Evolutionary conservation across 2,329 filamentous ascomycete genomes (phyloP), one percentile per base, ranked within the genome.

Genomic region (Phoma sp.): DNA sequence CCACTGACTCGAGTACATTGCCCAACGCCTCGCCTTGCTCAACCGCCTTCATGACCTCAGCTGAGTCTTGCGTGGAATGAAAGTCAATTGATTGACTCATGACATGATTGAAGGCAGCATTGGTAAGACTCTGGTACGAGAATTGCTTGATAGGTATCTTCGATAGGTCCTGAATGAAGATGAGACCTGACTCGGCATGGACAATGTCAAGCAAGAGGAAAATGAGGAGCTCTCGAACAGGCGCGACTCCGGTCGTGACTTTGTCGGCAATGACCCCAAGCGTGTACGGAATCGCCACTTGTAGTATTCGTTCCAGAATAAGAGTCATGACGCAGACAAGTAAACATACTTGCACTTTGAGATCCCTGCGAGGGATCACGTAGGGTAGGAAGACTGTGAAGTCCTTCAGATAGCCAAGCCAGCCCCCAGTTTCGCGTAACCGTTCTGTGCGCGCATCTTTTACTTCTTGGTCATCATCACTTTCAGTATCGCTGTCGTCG

Each of bases 301-400:
- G 89, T 38, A 95, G 77, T 5, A 84, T 83, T 61, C 92, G 91
- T 47, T 86, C 83, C 32, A 80, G 76, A n/a, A 91, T 71, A 6
- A 93, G 77, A 60, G 88, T 89, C 3, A 89, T 39, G 1, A 82
- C 82, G 42, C 93, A 86, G 4, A 89, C 80, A 7, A 83, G 75
- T 18, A 89, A 83, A 47, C 87, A 86, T 18, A 89, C 68, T 65
- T 93, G 90, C 7, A 93, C 80, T 11, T 76, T 71, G 26, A 78
- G 79, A 63, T 88, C 83, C 33, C 85, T 81, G 43, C 84, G 81
- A 1, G 92, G 91, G 85, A 89, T 92, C 21, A 96, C 79, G 65
- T 91, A 89, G 0, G 90, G 91, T 26, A 92, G 80, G 68, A 96
- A 88, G 34, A 93, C 71, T 64, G 77, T 78, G 76, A 91, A 95